phyloP scores from a whole-genome alignment of 345 rosid genomes.

The Nephelium lappaceum region DNA sequence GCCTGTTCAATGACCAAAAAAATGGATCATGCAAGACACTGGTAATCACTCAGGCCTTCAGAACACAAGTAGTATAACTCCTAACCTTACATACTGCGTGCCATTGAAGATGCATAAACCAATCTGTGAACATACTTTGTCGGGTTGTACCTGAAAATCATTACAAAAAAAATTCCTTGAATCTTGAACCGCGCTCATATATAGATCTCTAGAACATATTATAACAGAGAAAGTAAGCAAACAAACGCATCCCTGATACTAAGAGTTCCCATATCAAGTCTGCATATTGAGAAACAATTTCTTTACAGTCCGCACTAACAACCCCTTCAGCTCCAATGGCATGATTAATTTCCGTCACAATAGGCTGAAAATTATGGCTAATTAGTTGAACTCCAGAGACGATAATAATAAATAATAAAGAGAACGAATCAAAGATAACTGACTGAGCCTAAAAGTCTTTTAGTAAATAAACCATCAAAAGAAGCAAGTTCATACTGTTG shows the following conservation, averaged over 20 bases:
- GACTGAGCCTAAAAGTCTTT: too few relatives aligned
- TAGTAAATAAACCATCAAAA: too few relatives aligned
- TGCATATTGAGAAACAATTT: conserved; percentile 67
- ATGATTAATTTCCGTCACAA: conserved; percentile 74
- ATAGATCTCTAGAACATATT: neutral
- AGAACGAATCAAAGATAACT: too few relatives aligned
- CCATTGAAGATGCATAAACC: conserved; percentile 54
- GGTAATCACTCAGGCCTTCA: too few relatives aligned
- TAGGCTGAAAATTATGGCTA: conserved; percentile 40
- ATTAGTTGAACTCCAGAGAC: neutral
- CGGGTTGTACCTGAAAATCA: conserved; percentile 48
- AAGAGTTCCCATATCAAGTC: conserved; percentile 75
- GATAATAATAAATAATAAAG: neutral
- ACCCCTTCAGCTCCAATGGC: conserved; percentile 78
- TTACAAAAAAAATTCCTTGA: neutral
- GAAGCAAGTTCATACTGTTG: too few relatives aligned
- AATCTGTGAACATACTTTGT: conserved; percentile 67
- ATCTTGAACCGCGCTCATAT: neutral
- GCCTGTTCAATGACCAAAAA: neutral
- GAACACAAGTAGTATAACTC: conserved; percentile 6
- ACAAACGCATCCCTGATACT: conserved; percentile 50
- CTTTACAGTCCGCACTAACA: conserved; percentile 66
- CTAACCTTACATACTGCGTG: conserved; percentile 37
- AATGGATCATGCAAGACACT: neutral
- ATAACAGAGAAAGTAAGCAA: neutral